These are phyloP conservation scores for Neurospora intermedia DNA, from an alignment of 495 filamentous ascomycete genomes.

Conservation along the genomic window DNA sequence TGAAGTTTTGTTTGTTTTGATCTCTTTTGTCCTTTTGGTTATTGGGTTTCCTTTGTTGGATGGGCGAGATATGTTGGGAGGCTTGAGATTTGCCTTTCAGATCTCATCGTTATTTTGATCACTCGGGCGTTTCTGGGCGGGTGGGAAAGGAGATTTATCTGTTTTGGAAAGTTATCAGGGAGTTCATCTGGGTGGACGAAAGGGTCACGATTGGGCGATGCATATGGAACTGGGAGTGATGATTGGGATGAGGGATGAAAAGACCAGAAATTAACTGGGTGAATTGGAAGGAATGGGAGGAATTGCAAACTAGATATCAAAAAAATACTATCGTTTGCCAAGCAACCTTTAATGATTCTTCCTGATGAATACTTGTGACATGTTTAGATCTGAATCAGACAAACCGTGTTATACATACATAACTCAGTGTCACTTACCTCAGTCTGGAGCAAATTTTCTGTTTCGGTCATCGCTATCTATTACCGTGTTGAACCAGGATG, in stretches of 20 bases:
- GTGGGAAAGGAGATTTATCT: too few relatives aligned
- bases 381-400: too few relatives aligned
- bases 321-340: background rate
- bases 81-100: too few relatives aligned
- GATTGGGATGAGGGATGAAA: background rate
- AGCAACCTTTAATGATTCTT: background rate
- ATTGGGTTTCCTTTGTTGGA: background rate
- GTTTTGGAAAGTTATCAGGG: background rate
- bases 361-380: too few relatives aligned
- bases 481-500: too few relatives aligned
- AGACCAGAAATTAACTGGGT: too few relatives aligned
- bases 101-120: too few relatives aligned
- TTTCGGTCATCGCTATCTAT: too few relatives aligned
- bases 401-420: too few relatives aligned
- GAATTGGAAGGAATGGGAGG: background rate
- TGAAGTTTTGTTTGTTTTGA: background rate
- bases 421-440: too few relatives aligned
- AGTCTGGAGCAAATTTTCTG: too few relatives aligned
- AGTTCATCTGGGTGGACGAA: background rate
- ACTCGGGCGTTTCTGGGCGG: too few relatives aligned
- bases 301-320: background rate
- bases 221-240: background rate
- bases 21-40: background rate
- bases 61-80: background rate
- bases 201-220: background rate